Conservation (phyloP, 257 asterid genomes). For the Craterostigma plantagineum region DNA sequence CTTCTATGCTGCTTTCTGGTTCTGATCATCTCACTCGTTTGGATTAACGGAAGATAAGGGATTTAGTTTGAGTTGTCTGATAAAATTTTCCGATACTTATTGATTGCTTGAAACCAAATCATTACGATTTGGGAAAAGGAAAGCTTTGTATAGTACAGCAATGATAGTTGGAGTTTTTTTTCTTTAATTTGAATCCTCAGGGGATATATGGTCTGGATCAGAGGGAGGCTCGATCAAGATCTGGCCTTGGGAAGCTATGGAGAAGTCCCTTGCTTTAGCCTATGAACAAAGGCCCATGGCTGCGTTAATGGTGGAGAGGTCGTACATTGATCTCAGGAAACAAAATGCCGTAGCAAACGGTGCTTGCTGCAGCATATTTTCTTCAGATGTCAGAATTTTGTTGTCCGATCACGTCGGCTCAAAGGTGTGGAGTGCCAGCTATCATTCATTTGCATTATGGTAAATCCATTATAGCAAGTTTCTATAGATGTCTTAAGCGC, state of each 20-base stretch:
- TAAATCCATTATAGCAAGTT: no score
- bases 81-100: no score
- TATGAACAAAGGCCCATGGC: constrained; percentile 78
- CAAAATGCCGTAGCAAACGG: constrained; percentile 21
- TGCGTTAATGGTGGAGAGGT: constrained; percentile 64
- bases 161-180: neutral
- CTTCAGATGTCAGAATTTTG: constrained; percentile 66
- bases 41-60: no score
- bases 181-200: no score
- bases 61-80: neutral
- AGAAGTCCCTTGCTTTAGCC: constrained; percentile 47
- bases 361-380: constrained; percentile 38
- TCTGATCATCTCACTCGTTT: no score
- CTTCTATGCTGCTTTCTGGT: neutral
- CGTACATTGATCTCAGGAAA: constrained; percentile 70
- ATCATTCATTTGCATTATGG: constrained; percentile 76
- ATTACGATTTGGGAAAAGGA: neutral
- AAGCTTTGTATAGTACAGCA: neutral
- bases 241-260: constrained; percentile 98
- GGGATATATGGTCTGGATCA: constrained; percentile 89
- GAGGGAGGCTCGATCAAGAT: constrained; percentile 77
- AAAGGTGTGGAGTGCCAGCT: constrained; percentile 77
- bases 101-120: no score
- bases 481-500: no score
- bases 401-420: constrained; percentile 56